phyloP scores from a whole-genome alignment of 176 grass and related monocot species.

The Hyparrhenia diplandra region DNA sequence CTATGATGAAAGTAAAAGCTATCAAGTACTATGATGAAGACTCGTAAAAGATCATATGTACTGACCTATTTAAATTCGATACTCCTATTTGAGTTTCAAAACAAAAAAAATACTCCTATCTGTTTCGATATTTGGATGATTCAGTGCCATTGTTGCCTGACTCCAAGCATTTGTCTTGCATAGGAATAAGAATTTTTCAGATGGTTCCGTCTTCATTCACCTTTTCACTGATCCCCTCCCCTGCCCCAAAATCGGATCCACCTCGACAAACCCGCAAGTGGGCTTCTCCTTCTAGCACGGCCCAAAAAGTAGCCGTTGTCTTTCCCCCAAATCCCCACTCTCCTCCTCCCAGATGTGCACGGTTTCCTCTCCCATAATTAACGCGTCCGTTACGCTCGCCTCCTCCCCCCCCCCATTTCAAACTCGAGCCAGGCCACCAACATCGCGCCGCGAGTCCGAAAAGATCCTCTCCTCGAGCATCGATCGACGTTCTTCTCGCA shows the following conservation, averaged over 20 bases:
- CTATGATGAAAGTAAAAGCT: no score
- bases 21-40: neutral
- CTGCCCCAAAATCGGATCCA: slow-evolving; percentile 30
- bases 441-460: neutral
- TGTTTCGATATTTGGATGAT: neutral
- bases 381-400: neutral
- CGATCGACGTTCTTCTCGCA: neutral
- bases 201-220: neutral
- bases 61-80: no score
- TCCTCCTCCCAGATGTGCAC: no score
- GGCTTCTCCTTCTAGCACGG: neutral
- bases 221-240: neutral
- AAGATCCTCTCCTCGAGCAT: neutral
- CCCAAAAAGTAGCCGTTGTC: slow-evolving; percentile 48
- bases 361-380: slow-evolving; percentile 7
- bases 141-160: neutral
- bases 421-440: slow-evolving; percentile 17
- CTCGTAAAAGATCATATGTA: neutral
- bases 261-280: slow-evolving; percentile 25
- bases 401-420: slow-evolving; percentile 12
- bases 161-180: neutral
- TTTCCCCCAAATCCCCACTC: slow-evolving; percentile 5
- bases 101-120: no score
- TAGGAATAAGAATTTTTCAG: neutral
- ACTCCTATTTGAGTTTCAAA: no score